phyloP scores from a whole-genome alignment of 2,329 filamentous ascomycete genomes.

The Fusarium sp. region DNA sequence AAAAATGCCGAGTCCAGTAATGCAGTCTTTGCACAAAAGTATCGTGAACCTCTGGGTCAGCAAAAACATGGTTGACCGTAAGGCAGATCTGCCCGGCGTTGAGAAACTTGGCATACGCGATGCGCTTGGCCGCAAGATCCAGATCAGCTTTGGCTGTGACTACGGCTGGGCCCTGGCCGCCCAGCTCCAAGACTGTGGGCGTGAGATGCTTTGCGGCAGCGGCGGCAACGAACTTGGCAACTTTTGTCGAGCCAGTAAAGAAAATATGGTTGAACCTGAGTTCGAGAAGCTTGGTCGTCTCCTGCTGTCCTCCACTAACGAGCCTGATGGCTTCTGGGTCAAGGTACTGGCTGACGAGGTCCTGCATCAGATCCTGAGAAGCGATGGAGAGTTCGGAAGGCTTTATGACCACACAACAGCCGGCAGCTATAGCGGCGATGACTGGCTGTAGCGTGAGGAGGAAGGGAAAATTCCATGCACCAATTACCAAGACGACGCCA shows the following conservation, averaged over 20 bases:
- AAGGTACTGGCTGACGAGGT: constrained; percentile 54
- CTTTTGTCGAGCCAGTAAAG: constrained; percentile 53
- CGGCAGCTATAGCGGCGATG: constrained; percentile 55
- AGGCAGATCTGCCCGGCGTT: constrained; percentile 50
- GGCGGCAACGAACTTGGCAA: constrained; percentile 50
- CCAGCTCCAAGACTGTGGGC: constrained; percentile 55
- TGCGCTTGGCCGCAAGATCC: constrained; percentile 54
- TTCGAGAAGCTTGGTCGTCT: constrained; percentile 50
- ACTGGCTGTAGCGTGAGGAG: constrained; percentile 51
- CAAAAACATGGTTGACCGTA: constrained; percentile 55
- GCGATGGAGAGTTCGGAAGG: constrained; percentile 53
- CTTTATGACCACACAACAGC: constrained; percentile 54
- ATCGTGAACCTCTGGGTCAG: constrained; percentile 52
- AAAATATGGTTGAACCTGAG: constrained; percentile 56
- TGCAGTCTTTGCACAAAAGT: constrained; percentile 45
- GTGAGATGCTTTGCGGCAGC: constrained; percentile 58
- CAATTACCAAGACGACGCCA: constrained; percentile 56
- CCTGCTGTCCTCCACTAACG: constrained; percentile 49
- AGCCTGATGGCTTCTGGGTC: constrained; percentile 51
- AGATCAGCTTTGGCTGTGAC: constrained; percentile 53
- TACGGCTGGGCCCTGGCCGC: constrained; percentile 56
- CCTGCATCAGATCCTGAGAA: constrained; percentile 50
- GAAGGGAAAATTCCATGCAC: constrained; percentile 58
- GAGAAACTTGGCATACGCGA: constrained; percentile 54
- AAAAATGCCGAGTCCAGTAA: neutral